phyloP scores from a whole-genome alignment of 495 filamentous ascomycete genomes.

The Tuber borchii region DNA sequence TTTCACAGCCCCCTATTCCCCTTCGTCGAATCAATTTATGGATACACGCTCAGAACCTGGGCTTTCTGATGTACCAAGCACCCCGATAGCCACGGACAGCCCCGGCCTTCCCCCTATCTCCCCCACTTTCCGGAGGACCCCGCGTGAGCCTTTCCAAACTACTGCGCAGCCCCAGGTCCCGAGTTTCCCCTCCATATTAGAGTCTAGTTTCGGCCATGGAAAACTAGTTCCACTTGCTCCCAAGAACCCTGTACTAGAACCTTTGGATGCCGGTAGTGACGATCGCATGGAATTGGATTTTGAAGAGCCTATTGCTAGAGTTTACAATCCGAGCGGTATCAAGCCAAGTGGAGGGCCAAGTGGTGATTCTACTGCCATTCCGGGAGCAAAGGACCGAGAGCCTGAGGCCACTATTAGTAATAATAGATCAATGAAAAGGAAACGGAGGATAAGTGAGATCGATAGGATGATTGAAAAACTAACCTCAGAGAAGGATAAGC shows the following conservation, averaged over 20 bases:
- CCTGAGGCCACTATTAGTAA: not conserved
- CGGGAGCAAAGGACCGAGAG: not conserved
- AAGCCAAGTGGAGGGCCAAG: not conserved
- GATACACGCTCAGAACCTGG: conserved; percentile 29
- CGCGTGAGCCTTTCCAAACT: not conserved
- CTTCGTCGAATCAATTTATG: conserved; percentile 14
- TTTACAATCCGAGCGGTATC: not conserved
- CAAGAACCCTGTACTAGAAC: not conserved
- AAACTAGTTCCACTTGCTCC: conserved; percentile 18
- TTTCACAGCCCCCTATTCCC: not conserved
- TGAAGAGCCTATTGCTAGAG: not conserved
- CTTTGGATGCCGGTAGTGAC: not conserved
- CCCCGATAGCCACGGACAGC: conserved; percentile 14
- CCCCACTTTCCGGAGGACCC: conserved; percentile 14
- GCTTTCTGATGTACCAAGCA: conserved; percentile 10
- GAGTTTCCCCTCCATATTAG: not conserved
- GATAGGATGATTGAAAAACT: not conserved
- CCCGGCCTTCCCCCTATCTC: conserved; percentile 14
- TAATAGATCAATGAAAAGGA: not conserved
- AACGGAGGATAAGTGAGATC: conserved; percentile 3
- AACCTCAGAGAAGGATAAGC: conserved; percentile 6
- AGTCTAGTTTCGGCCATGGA: conserved; percentile 20
- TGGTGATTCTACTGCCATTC: not conserved
- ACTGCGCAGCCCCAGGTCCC: conserved; percentile 8
- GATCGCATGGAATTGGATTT: not conserved